phyloP scores from a whole-genome alignment of 2,329 filamentous ascomycete species.

The Fusarium agapanthi region DNA sequence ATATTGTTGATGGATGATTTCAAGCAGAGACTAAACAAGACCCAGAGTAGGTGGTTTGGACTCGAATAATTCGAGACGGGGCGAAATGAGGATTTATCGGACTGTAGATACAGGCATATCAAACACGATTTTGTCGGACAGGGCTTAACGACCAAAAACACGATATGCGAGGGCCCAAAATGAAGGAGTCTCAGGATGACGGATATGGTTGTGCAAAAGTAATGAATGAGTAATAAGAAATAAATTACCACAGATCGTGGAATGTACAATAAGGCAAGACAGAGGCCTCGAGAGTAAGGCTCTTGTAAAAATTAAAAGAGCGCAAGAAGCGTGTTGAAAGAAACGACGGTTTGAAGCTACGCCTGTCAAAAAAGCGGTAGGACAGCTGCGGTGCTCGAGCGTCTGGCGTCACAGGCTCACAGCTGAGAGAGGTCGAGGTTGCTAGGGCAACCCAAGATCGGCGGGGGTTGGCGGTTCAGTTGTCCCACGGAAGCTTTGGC shows the following conservation, averaged over 20 bases:
- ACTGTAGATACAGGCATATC: slow-evolving; percentile 35
- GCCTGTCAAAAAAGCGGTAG: slow-evolving; percentile 39
- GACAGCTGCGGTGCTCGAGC: slow-evolving; percentile 30
- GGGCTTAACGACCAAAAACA: slow-evolving; percentile 26
- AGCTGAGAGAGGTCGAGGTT: slow-evolving; percentile 12
- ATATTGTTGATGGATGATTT: slow-evolving; percentile 48
- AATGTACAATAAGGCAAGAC: slow-evolving; percentile 12
- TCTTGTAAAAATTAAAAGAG: slow-evolving; percentile 18
- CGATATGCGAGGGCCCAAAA: not conserved
- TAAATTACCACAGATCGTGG: slow-evolving; percentile 7
- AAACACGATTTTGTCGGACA: slow-evolving; percentile 22
- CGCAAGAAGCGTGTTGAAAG: slow-evolving; percentile 25
- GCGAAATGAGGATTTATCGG: slow-evolving; percentile 23
- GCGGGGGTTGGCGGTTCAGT: slow-evolving; percentile 22
- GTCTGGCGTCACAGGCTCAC: slow-evolving; percentile 27
- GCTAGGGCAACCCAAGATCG: slow-evolving; percentile 22
- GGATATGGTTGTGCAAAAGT: slow-evolving; percentile 1
- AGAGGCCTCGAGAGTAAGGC: slow-evolving; percentile 18
- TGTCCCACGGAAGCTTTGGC: slow-evolving; percentile 21
- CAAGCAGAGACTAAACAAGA: slow-evolving; percentile 10
- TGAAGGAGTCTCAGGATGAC: slow-evolving; percentile 4
- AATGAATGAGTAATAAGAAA: slow-evolving; percentile 14
- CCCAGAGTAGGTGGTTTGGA: slow-evolving; percentile 8
- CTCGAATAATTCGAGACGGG: slow-evolving; percentile 23
- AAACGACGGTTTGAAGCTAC: slow-evolving; percentile 28